A percentile compares a stretch with the other conserved stretches of the same genome.
Conservation (phyloP, 1,139 yeast genomes). For the Meyerozyma smithsonii region DNA sequence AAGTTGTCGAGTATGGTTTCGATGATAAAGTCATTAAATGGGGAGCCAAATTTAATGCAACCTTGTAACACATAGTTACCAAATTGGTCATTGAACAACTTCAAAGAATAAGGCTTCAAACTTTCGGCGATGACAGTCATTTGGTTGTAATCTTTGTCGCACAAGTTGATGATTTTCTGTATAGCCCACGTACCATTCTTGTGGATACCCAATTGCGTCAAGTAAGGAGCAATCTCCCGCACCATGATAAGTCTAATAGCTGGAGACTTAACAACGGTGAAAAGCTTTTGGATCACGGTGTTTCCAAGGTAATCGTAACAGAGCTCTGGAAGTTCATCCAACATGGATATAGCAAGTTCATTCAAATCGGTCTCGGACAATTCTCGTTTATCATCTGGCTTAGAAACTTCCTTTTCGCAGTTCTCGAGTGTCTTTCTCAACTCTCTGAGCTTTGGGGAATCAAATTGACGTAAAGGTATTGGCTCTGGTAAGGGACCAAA, state of each 20-base stretch:
- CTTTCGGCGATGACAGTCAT: constrained; percentile 64
- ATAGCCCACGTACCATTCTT: constrained; percentile 99
- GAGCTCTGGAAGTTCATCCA: constrained; percentile 84
- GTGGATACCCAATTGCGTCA: constrained; percentile 91
- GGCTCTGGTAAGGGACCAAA: constrained; percentile 74
- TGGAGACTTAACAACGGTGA: constrained; percentile 62
- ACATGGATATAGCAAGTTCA: constrained; percentile 77
- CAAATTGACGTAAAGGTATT: constrained; percentile 62
- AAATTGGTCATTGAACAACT: constrained; percentile 88
- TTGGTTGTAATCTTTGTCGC: constrained; percentile 62
- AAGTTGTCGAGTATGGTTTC: constrained; percentile 79
- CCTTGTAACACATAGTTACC: constrained; percentile 97
- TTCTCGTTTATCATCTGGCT: constrained; percentile 2
- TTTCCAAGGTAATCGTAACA: constrained; percentile 93
- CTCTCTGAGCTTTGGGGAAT: constrained; percentile 74
- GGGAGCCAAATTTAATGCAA: constrained; percentile 82
- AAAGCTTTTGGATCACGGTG: constrained; percentile 89
- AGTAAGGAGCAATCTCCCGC: constrained; percentile 68
- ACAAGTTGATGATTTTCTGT: constrained; percentile 82
- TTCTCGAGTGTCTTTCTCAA: constrained; percentile 52
- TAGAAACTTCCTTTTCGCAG: constrained; percentile 6
- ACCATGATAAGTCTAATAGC: constrained; percentile 78
- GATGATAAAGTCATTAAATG: constrained; percentile 85
- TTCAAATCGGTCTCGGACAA: constrained; percentile 59
- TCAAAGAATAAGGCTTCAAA: constrained; percentile 77